Percentiles rank a stretch among this genome's conserved stretches.
phyloP scores from a whole-genome alignment of 768 basidiomycete species.

The Cyathus striatus region DNA sequence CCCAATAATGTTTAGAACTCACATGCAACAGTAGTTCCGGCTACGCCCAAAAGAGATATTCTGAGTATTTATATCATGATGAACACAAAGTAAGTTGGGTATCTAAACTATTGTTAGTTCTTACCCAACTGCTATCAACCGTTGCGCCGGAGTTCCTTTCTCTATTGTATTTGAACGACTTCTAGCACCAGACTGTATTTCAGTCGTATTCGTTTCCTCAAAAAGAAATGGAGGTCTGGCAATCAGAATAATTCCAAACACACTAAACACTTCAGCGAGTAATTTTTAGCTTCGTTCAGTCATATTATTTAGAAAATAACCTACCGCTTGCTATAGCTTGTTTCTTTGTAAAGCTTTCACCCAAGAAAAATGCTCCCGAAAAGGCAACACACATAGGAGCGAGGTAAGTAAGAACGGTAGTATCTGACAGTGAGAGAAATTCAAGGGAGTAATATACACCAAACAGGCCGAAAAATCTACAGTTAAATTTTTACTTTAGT shows the following conservation, averaged over 20 bases:
- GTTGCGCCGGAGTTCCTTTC: conserved; percentile 17
- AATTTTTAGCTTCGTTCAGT: background rate
- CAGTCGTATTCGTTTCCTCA: conserved; percentile 31
- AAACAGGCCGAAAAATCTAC: conserved; percentile 70
- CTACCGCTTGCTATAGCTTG: conserved; percentile 48
- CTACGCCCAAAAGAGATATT: conserved; percentile 57
- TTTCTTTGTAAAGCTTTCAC: conserved; percentile 49
- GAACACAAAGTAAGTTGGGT: too few species aligned
- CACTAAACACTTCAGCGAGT: conserved; percentile 44
- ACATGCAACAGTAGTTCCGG: conserved; percentile 68
- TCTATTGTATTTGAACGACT: conserved; percentile 9
- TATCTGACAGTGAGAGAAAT: conserved; percentile 75
- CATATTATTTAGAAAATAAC: conserved; percentile 7
- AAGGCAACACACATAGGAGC: conserved; percentile 61
- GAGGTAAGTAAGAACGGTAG: conserved; percentile 73
- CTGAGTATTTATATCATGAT: too few species aligned
- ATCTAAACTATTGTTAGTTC: background rate
- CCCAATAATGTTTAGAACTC: too few species aligned
- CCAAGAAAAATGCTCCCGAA: conserved; percentile 54
- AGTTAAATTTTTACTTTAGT: background rate
- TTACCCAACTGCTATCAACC: background rate
- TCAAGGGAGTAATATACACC: conserved; percentile 68
- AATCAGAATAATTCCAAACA: conserved; percentile 76
- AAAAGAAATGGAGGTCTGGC: conserved; percentile 77
- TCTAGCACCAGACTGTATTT: conserved; percentile 2